phyloP scores from a whole-genome alignment of 257 asterid genomes.

The Linaria vulgaris region DNA sequence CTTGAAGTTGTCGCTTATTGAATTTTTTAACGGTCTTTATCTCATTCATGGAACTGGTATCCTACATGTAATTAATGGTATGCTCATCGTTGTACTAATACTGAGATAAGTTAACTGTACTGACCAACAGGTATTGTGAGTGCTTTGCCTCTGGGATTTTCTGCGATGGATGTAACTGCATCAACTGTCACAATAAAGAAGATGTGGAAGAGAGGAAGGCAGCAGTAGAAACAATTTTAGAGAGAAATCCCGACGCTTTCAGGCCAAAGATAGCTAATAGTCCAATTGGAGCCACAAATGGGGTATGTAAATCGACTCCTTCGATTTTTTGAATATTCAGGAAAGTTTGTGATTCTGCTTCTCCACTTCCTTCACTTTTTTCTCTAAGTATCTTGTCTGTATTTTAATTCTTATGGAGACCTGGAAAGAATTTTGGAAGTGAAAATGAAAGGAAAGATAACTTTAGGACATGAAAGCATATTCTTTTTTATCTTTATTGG shows the following conservation, averaged over 20 bases:
- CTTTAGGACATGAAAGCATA: not conserved
- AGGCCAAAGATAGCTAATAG: slow-evolving; percentile 60
- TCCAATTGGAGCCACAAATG: slow-evolving; percentile 47
- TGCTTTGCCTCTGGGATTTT: slow-evolving; percentile 66
- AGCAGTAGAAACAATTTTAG: slow-evolving; percentile 44
- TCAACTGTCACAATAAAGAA: slow-evolving; percentile 49
- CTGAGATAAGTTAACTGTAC: slow-evolving; percentile 23
- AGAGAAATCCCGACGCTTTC: slow-evolving; percentile 69
- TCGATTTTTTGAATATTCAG: slow-evolving; percentile 1
- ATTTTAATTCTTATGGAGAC: slow-evolving; percentile 9
- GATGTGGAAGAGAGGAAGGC: slow-evolving; percentile 51
- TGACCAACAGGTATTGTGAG: slow-evolving; percentile 65
- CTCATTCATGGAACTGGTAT: not conserved
- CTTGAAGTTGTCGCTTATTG: not conserved
- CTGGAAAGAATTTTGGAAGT: not conserved
- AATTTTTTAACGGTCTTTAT: not conserved
- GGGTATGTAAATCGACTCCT: slow-evolving; percentile 44
- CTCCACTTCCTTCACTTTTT: slow-evolving; percentile 9
- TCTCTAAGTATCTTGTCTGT: slow-evolving; percentile 7
- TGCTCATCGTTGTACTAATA: slow-evolving; percentile 9
- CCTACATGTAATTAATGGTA: not conserved
- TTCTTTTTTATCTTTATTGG: not conserved
- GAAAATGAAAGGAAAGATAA: not conserved
- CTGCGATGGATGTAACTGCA: slow-evolving; percentile 73
- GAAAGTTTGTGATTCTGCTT: not conserved